A percentile compares a stretch with the other conserved stretches of the same genome.
Evolutionary conservation across 805 yeast species (phyloP).

Genomic region (Metschnikowia amazonensis): DNA sequence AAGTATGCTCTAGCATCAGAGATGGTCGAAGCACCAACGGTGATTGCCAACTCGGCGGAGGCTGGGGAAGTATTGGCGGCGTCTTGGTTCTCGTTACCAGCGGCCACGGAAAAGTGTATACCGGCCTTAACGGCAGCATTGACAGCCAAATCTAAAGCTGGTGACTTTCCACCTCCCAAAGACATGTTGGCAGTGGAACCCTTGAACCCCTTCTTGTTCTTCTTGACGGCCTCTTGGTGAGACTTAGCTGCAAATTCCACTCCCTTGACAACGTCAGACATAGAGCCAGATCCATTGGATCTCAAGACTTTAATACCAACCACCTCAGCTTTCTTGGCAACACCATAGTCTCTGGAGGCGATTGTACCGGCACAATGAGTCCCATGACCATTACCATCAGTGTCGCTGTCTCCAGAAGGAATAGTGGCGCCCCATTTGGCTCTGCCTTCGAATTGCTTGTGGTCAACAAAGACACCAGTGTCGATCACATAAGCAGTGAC

Average conservation of each 20-base stretch:
- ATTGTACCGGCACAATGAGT: constrained; percentile 90
- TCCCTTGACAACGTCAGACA: constrained; percentile 42
- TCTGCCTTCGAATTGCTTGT: constrained; percentile 63
- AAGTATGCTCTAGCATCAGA: constrained; percentile 47
- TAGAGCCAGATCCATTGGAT: constrained; percentile 36
- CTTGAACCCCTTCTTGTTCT: constrained; percentile 43
- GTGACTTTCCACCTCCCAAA: constrained; percentile 55
- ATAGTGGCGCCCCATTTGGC: constrained; percentile 59
- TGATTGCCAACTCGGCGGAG: constrained; percentile 50
- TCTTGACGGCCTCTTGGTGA: constrained; percentile 38
- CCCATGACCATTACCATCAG: constrained; percentile 82
- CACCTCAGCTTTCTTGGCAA: constrained; percentile 55
- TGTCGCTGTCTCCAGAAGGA: constrained; percentile 56
- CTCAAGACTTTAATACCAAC: constrained; percentile 43
- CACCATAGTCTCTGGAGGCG: constrained; percentile 78
- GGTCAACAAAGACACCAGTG: constrained; percentile 67
- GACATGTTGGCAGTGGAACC: constrained; percentile 64
- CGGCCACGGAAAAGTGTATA: constrained; percentile 58
- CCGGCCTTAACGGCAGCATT: constrained; percentile 57
- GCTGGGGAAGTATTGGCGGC: constrained; percentile 62
- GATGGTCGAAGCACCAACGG: constrained; percentile 48
- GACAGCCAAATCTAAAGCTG: constrained; percentile 54
- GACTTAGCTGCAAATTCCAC: constrained; percentile 44
- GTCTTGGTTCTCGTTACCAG: constrained; percentile 59
- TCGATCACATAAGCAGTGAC: constrained; percentile 78